Base-by-base conservation (phyloP, 805 yeast species). In the Ogataea glucozyma region DNA sequence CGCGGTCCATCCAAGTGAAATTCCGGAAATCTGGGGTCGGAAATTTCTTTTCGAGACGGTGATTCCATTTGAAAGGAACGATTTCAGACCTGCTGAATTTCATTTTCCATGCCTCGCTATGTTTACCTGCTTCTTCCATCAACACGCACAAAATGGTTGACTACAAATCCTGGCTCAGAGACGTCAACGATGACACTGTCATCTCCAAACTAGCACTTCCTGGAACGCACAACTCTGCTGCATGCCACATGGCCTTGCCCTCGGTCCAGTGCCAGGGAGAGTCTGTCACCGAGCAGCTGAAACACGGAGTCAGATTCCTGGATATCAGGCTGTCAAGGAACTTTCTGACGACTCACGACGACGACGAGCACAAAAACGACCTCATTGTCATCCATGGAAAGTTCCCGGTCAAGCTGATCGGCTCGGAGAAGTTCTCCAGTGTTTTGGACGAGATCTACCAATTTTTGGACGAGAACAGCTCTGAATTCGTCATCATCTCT, bases 151-250 rank as follows among this genome's bases (percentile, higher is more conserved):
- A 30, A 30, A 63, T 49, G 57, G 59, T 51, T 13, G 43, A 52
- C 23, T 56, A 48, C 42, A 19, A 34, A 18, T 21, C 8, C 23
- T 85, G 91, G 93, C 62, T 81, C 68, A 58, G 64, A 24, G 70
- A 72, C 9, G 56, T 83, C 44, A 62, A 67, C 40, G 86, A 82
- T 56, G 68, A 78, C 59, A 66, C 73, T 16, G 56, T 56, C 30
- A 47, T 85, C 26, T 70, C 83, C 3, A 65, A 72, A 43, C 69
- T 85, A 40, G 69, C 90, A 0, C 69, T 85, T 39, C 89, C 91
- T 8, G 93, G 93, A n/a, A 85, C 91, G n/a, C 93, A 85, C 66
- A 85, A 85, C 59, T 73, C 87, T 31, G 88, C 85, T 11, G 91
- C 91, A 5, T 79, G 76, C 52, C 81, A 82, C 58, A 47, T 75